Percentiles rank a stretch among this genome's conserved stretches.
Conservation (phyloP, 148 eudicot genomes). For the Vaccinium corymbosum region DNA sequence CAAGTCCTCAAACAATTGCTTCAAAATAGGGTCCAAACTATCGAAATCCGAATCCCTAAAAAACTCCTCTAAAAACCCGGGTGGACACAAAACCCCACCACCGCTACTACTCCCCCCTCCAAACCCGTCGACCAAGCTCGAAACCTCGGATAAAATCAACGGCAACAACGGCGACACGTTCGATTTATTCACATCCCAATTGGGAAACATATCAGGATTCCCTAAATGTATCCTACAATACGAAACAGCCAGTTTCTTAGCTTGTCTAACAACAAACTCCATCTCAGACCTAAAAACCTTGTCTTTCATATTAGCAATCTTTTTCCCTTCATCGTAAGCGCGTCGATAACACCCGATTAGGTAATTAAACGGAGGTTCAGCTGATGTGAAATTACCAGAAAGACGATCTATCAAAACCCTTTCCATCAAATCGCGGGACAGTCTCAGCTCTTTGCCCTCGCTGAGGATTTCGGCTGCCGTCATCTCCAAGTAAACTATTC, state of each 20-base stretch:
- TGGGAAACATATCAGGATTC: constrained; percentile 77
- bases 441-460: constrained; percentile 61
- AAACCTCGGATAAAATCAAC: constrained; percentile 56
- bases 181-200: constrained; percentile 20
- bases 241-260: constrained; percentile 62
- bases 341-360: constrained; percentile 63
- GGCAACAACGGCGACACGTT: constrained; percentile 69
- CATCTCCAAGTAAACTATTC: constrained; percentile 65
- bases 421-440: constrained; percentile 73
- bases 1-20: constrained; percentile 83
- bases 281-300: constrained; percentile 57
- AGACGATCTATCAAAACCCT: constrained; percentile 80
- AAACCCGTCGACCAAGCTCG: constrained; percentile 53
- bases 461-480: constrained; percentile 91
- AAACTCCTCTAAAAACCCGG: constrained; percentile 86
- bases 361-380: constrained; percentile 72
- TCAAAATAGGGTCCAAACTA: constrained; percentile 74
- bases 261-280: constrained; percentile 57
- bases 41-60: constrained; percentile 76
- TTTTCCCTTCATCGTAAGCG: constrained; percentile 73
- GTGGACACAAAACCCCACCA: constrained; percentile 41
- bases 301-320: constrained; percentile 73
- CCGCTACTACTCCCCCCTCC: constrained; percentile 51
- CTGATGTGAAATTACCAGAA: constrained; percentile 48
- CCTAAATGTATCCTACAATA: constrained; percentile 87